phyloP scores from a whole-genome alignment of 129 eudicot species.

The Escallonia rubra region DNA sequence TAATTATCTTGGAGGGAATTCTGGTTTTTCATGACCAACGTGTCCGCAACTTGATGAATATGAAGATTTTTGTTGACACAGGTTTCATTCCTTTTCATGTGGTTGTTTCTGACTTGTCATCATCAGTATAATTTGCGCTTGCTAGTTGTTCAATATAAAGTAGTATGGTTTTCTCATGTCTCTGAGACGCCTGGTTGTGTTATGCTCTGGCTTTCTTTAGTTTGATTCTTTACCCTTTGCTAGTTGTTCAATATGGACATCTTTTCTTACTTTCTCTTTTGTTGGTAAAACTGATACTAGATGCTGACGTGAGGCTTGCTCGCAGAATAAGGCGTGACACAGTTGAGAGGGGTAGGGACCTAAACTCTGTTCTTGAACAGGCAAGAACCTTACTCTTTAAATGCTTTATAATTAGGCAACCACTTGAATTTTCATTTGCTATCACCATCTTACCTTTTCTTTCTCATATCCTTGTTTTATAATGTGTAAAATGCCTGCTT shows the following conservation, averaged over 20 bases:
- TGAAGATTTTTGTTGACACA: slow-evolving; percentile 98
- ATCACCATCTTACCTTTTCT: background rate
- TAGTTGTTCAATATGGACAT: background rate
- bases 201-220: too few species aligned
- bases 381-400: slow-evolving; percentile 32
- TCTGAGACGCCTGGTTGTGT: too few species aligned
- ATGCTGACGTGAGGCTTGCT: slow-evolving; percentile 99
- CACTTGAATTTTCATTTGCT: background rate
- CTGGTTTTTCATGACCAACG: slow-evolving; percentile 95
- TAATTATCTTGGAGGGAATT: slow-evolving; percentile 95
- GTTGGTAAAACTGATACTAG: slow-evolving; percentile 35
- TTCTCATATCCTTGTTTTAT: background rate
- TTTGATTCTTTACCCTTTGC: background rate
- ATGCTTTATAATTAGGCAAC: slow-evolving; percentile 6
- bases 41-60: slow-evolving; percentile 89
- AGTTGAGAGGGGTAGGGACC: slow-evolving; percentile 97
- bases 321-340: slow-evolving; percentile 99
- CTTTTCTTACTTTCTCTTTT: slow-evolving; percentile 13
- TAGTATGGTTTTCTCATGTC: too few species aligned
- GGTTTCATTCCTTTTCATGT: slow-evolving; percentile 37
- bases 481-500: too few species aligned
- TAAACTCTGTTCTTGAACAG: slow-evolving; percentile 97
- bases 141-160: background rate
- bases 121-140: background rate
- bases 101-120: background rate